A percentile compares a stretch with the other conserved stretches of the same genome.
Evolutionary conservation across 257 asterid species (phyloP).

Genomic region (Przewalskia tangutica): DNA sequence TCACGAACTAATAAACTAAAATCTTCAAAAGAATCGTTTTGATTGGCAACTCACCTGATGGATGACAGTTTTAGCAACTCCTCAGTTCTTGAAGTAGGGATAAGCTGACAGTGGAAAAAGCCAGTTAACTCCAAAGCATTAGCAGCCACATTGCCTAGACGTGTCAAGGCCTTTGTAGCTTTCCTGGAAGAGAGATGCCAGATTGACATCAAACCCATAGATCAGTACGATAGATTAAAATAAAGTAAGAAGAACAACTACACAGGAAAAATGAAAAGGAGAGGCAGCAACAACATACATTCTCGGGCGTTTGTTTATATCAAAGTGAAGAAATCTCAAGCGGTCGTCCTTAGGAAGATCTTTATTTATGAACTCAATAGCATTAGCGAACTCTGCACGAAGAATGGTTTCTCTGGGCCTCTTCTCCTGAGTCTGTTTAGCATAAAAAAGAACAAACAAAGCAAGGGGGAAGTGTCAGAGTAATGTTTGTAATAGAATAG

Average conservation of each 20-base stretch:
- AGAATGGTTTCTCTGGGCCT: constrained; percentile 88
- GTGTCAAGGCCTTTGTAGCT: constrained; percentile 47
- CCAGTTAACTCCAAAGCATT: constrained; percentile 70
- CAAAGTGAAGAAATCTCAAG: constrained; percentile 93
- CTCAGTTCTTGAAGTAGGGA: constrained; percentile 40
- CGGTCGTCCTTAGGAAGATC: constrained; percentile 51
- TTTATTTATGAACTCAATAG: constrained; percentile 64
- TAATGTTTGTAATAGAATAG: neutral
- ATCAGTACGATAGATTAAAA: neutral
- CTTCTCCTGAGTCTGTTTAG: constrained; percentile 71
- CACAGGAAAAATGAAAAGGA: neutral
- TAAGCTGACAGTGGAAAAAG: constrained; percentile 51
- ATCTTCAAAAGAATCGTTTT: neutral
- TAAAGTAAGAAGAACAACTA: neutral
- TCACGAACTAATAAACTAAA: neutral
- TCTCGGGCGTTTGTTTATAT: constrained; percentile 66
- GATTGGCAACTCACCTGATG: constrained; percentile 11
- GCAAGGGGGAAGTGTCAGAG: neutral
- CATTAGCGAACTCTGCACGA: constrained; percentile 70
- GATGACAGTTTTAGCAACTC: constrained; percentile 10
- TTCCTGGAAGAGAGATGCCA: constrained; percentile 36
- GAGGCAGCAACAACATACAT: constrained; percentile 28
- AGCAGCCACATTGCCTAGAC: constrained; percentile 61
- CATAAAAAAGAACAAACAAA: constrained; percentile 4
- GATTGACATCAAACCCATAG: neutral